Evolutionary conservation across 2,329 filamentous ascomycete species (phyloP), one percentile per base, ranked within the genome.

Genomic region (Fusarium setosum): DNA sequence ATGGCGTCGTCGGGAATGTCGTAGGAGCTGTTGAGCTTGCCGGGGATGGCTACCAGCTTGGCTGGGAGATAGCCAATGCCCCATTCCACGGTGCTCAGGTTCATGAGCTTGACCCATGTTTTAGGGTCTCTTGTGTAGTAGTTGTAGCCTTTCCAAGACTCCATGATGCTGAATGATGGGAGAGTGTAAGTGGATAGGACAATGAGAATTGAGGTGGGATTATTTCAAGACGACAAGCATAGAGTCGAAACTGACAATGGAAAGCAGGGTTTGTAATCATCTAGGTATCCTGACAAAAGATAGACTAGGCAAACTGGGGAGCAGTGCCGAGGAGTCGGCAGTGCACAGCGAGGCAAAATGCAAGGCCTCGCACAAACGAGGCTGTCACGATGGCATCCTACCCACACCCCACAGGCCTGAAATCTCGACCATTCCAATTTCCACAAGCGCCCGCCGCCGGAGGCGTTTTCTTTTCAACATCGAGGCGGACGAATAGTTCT

Each of bases 81-180:
- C 59, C 55, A 61, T 59, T 61, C 59, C 35, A 38, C 55, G 15
- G 59, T 59, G 32, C 59, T 61, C 4, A 47, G 49, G 48, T 61
- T 61, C 59, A 61, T 61, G 13, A 61, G 38, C 11, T 41, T n/a
- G n/a, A 61, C 32, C 59, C 59, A 61, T 38, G 26, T 41, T 7
- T 41, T 59, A 23, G 55, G 32, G 42, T 59, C 52, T 37, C 24
- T 35, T n/a, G 55, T 59, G 23, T 35, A 49, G 59, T 59, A 61
- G 38, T 59, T 58, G 21, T 18, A 13, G 10, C 55, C 42, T 41
- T 45, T 35, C 59, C 59, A 61, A 9, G 48, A 59, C 24, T 61
- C 49, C 55, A 61, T 61, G 34, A 20, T 40, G 48, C 8, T 38
- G 32, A 24, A 23, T 50, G 34, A 12, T 9, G 9, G 26, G 9